These are phyloP conservation scores for Aulographum hederae DNA, from an alignment of 2,329 filamentous ascomycete genomes.

Conservation along the genomic window DNA sequence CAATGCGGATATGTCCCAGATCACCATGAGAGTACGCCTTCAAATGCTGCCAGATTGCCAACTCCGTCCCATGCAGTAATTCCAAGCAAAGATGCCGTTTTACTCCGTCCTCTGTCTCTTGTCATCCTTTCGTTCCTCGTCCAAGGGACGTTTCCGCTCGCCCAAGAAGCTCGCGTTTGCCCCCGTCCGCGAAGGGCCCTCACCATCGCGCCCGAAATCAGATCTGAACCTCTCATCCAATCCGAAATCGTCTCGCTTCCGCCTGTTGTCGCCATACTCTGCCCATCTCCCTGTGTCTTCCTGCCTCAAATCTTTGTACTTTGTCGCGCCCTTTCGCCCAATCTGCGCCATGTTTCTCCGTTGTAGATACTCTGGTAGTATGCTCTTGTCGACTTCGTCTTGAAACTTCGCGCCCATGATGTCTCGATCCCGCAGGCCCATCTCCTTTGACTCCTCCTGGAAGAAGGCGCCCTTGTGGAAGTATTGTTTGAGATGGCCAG, in stretches of 20 bases:
- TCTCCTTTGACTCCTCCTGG: slow-evolving; percentile 58
- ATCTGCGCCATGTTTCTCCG: slow-evolving; percentile 85
- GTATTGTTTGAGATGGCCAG: slow-evolving; percentile 87
- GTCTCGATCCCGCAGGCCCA: slow-evolving; percentile 62
- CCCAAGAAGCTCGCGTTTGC: slow-evolving; percentile 56
- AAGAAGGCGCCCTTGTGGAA: slow-evolving; percentile 96
- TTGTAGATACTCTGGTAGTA: slow-evolving; percentile 81
- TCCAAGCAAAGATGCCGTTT: no score
- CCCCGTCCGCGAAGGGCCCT: slow-evolving; percentile 35
- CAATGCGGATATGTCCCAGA: no score
- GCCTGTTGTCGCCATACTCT: slow-evolving; percentile 25
- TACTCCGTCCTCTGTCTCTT: no score
- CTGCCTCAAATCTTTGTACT: slow-evolving; percentile 70
- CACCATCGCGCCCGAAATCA: slow-evolving; percentile 27
- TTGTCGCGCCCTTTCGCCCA: slow-evolving; percentile 77
- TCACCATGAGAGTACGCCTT: no score
- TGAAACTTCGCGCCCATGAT: slow-evolving; percentile 70
- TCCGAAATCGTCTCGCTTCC: slow-evolving; percentile 12
- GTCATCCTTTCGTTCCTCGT: slow-evolving; percentile 19
- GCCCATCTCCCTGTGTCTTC: slow-evolving; percentile 91
- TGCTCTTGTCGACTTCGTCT: slow-evolving; percentile 72
- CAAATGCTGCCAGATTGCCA: no score
- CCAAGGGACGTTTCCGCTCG: slow-evolving; percentile 32
- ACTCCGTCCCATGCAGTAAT: no score
- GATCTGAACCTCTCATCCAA: slow-evolving; percentile 50